These are phyloP conservation scores for Mycena chlorophos DNA, from an alignment of 768 basidiomycete species.

Conservation along the genomic window DNA sequence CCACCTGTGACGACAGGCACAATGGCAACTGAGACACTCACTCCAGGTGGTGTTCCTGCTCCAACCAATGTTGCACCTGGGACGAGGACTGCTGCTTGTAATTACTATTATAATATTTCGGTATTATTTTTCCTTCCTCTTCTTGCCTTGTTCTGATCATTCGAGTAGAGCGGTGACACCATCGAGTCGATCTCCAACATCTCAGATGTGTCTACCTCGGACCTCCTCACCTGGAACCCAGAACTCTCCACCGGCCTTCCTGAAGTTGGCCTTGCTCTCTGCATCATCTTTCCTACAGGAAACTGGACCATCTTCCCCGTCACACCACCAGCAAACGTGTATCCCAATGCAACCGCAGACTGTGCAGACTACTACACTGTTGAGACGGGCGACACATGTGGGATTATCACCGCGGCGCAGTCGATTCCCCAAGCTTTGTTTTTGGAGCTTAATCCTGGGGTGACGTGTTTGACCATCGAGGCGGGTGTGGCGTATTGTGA, in stretches of 20 bases:
- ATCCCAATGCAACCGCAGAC: constrained; percentile 16
- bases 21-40: not conserved
- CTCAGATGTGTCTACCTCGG: constrained; percentile 14
- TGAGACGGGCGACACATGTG: constrained; percentile 20
- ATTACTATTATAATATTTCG: constrained; percentile 19
- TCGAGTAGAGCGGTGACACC: constrained; percentile 22
- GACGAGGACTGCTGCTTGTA: constrained; percentile 24
- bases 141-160: not conserved
- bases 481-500: constrained; percentile 18
- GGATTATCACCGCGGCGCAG: constrained; percentile 14
- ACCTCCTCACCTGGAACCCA: constrained; percentile 24
- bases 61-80: constrained; percentile 24
- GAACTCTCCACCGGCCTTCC: constrained; percentile 19
- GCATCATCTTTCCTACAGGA: constrained; percentile 25
- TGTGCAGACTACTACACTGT: constrained; percentile 19
- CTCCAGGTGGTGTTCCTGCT: constrained; percentile 22
- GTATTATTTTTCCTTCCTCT: not conserved
- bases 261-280: constrained; percentile 20
- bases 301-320: constrained; percentile 23
- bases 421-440: constrained; percentile 18
- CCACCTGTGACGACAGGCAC: constrained; percentile 14
- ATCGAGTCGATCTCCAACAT: constrained; percentile 13
- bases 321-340: constrained; percentile 19
- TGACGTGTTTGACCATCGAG: constrained; percentile 16
- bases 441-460: constrained; percentile 14